These are phyloP conservation scores for Aspergillus sp. DNA, from an alignment of 2,329 filamentous ascomycete species.

Conservation along the genomic window DNA sequence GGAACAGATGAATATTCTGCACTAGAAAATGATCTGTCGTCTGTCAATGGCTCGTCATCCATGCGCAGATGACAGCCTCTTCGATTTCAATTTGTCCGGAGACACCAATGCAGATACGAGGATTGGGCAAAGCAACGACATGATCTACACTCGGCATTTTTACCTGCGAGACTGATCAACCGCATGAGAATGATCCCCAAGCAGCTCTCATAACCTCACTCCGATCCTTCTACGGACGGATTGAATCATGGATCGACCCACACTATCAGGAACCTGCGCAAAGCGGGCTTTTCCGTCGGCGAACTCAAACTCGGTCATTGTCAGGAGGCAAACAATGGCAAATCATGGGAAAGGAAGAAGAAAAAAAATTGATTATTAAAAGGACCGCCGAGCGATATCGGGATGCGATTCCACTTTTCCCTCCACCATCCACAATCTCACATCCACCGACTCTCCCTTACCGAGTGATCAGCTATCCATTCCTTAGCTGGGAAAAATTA, in stretches of 20 bases:
- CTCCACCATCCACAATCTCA: too few species aligned
- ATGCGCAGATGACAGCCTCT: too few species aligned
- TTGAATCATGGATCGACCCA: slow-evolving; percentile 9
- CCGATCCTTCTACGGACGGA: too few species aligned
- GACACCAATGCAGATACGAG: too few species aligned
- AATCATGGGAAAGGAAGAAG: slow-evolving; percentile 1
- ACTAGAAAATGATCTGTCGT: background rate
- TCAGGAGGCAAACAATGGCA: background rate
- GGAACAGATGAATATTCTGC: background rate
- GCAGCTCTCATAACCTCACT: background rate
- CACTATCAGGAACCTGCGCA: slow-evolving; percentile 9
- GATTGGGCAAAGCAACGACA: too few species aligned
- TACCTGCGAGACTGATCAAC: too few species aligned
- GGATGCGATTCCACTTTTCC: slow-evolving; percentile 7
- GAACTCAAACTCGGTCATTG: background rate
- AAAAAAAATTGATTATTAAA: slow-evolving; percentile 8
- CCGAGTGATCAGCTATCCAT: background rate
- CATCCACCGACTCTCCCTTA: slow-evolving; percentile 7
- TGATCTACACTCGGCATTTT: too few species aligned
- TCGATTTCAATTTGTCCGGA: too few species aligned
- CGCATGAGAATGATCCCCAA: too few species aligned
- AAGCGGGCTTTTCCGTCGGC: slow-evolving; percentile 16
- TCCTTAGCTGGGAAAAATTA: background rate
- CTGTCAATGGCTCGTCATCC: too few species aligned
- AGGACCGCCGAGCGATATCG: slow-evolving; percentile 26